Evolutionary conservation across 2,329 filamentous ascomycete species (phyloP).

Genomic region (Phaeosphaeriaceae sp.): DNA sequence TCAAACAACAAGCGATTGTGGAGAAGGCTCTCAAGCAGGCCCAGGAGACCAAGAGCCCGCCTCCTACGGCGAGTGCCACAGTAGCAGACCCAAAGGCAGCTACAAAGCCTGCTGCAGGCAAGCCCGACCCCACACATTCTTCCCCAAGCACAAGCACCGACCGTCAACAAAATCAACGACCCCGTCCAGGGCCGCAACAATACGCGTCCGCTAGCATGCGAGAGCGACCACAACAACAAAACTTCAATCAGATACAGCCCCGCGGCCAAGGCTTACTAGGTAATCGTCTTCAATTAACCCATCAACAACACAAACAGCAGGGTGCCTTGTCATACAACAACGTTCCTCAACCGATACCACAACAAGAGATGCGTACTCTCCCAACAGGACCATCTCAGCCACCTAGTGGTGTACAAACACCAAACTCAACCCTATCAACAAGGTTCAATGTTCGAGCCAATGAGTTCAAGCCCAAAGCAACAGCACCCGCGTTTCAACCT

Average conservation of each 20-base stretch:
- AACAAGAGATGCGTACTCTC: slow-evolving; percentile 72
- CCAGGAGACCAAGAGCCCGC: slow-evolving; percentile 57
- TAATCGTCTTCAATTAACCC: slow-evolving; percentile 59
- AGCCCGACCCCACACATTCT: slow-evolving; percentile 38
- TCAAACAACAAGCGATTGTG: slow-evolving; percentile 91
- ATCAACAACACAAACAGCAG: slow-evolving; percentile 58
- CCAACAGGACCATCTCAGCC: slow-evolving; percentile 71
- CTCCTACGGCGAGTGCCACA: slow-evolving; percentile 50
- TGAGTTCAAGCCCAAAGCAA: slow-evolving; percentile 87
- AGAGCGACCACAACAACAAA: slow-evolving; percentile 54
- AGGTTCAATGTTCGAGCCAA: slow-evolving; percentile 67
- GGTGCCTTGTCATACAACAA: slow-evolving; percentile 52
- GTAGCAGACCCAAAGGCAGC: slow-evolving; percentile 41
- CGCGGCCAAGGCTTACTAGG: slow-evolving; percentile 55
- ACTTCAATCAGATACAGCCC: slow-evolving; percentile 46
- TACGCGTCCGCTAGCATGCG: slow-evolving; percentile 55
- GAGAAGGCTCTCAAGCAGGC: slow-evolving; percentile 82
- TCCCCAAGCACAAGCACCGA: slow-evolving; percentile 47
- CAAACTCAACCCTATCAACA: slow-evolving; percentile 59
- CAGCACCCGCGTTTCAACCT: slow-evolving; percentile 81
- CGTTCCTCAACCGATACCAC: slow-evolving; percentile 62
- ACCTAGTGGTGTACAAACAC: slow-evolving; percentile 59
- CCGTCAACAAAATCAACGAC: slow-evolving; percentile 55
- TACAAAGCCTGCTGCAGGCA: slow-evolving; percentile 43
- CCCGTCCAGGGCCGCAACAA: slow-evolving; percentile 45